Conservation (phyloP, 495 filamentous ascomycete genomes). For the Daldinia vernicosa region DNA sequence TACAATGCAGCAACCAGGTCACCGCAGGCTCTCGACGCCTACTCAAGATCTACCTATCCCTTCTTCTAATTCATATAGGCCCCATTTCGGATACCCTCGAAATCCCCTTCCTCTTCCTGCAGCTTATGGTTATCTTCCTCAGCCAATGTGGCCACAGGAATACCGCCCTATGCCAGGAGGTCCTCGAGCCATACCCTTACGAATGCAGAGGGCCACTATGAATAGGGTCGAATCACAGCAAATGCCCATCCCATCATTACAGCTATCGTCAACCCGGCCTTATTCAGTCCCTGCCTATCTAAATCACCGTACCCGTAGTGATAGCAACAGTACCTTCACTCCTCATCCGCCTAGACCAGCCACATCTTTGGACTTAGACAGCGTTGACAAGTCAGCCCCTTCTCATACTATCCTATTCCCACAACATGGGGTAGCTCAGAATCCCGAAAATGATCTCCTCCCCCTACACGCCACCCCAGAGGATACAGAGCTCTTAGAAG, state of each 20-base stretch:
- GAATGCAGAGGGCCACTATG: conserved; percentile 22
- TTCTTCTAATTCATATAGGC: conserved; percentile 8
- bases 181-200: conserved; percentile 27
- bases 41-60: conserved; percentile 2
- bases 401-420: neutral
- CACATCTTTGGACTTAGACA: conserved; percentile 17
- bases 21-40: conserved; percentile 13
- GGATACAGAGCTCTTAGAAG: neutral
- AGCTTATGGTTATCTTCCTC: conserved; percentile 28
- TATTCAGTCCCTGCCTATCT: conserved; percentile 28
- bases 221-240: conserved; percentile 4
- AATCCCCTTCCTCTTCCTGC: neutral
- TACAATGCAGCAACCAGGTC: conserved; percentile 15
- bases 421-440: neutral
- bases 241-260: conserved; percentile 18
- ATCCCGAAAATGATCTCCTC: neutral
- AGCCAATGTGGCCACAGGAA: conserved; percentile 12
- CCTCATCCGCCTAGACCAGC: conserved; percentile 23
- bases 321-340: neutral
- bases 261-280: conserved; percentile 14
- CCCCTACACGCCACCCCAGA: neutral
- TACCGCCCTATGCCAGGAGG: conserved; percentile 4
- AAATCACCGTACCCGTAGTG: neutral
- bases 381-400: conserved; percentile 7
- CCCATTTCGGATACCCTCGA: conserved; percentile 11